Evolutionary conservation across 2,329 filamentous ascomycete genomes (phyloP).

Genomic region (Stromatinia cepivora): DNA sequence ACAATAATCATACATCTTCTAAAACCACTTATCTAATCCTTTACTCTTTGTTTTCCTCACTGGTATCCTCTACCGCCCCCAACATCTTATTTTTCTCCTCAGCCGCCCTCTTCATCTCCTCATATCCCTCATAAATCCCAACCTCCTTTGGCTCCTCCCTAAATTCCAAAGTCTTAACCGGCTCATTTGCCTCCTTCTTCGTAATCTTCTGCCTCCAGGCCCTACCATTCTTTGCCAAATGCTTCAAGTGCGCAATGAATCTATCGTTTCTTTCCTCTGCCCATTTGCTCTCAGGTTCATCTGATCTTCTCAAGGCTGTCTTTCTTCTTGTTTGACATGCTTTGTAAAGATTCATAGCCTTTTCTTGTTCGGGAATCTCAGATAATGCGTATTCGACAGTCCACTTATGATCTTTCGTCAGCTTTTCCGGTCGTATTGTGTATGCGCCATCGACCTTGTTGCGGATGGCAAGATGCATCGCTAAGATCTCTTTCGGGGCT

Average conservation of each 20-base stretch:
- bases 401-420: conserved; percentile 59
- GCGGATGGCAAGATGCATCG: conserved; percentile 59
- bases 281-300: conserved; percentile 32
- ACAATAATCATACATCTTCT: conserved; percentile 8
- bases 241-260: conserved; percentile 43
- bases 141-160: conserved; percentile 17
- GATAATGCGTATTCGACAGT: conserved; percentile 74
- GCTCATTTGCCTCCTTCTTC: conserved; percentile 49
- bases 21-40: not conserved
- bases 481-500: conserved; percentile 21
- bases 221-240: conserved; percentile 56
- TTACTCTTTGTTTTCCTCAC: not conserved
- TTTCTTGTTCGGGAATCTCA: conserved; percentile 52
- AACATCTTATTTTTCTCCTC: not conserved
- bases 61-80: not conserved
- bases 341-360: conserved; percentile 54
- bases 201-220: conserved; percentile 58
- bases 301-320: conserved; percentile 41
- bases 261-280: conserved; percentile 33
- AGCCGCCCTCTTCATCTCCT: not conserved
- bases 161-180: conserved; percentile 50
- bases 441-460: conserved; percentile 69
- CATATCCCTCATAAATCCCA: conserved; percentile 4
- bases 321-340: conserved; percentile 58
- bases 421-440: conserved; percentile 58